Evolutionary conservation across 2,329 filamentous ascomycete species (phyloP), one percentile per base, ranked within the genome.

Genomic region (Niveomyces coronatus): DNA sequence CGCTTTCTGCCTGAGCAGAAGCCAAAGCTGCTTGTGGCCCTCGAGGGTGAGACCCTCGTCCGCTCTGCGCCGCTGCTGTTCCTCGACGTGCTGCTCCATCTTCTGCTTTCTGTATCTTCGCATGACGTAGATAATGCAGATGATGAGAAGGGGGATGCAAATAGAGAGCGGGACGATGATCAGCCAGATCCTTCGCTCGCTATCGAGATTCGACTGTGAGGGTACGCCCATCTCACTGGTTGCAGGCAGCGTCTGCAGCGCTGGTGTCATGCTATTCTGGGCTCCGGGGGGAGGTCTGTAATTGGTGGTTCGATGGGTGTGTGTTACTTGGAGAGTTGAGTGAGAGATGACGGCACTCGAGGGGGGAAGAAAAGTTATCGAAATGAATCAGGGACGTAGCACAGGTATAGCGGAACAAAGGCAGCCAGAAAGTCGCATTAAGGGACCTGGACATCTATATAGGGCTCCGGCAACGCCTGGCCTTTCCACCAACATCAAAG

Each of bases 101-200:
- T 17, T 37, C 1, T 19, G 9, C n/a, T n/a, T n/a, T 28, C 29
- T n/a, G 29, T 28, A 32, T 8, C 33, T 28, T 16, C 33, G 33
- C 9, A 17, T 10, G 13, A 33, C 1, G 33, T 28, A 41, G 8
- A 37, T 15, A 30, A 27, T 18, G 18, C n/a, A 22, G 4, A 34
- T 23, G 8, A 37, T 14, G 4, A 41, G 17, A 10, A 28, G 33
- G 1, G 29, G 33, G 4, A 41, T 27, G 11, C 13, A 15, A 8
- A 41, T 29, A 3, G 29, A 26, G 8, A 33, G 22, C 7, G 33
- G 39, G 24, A 37, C 24, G 5, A 32, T 18, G 17, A 36, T 15
- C 10, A 36, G 15, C 33, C 33, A 41, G 9, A 33, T 41, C 13
- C 27, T 36, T 7, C 28, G 28, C 20, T 41, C 39, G 33, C 23